Base-by-base conservation (phyloP, 305 asterid species). In the Rubia tinctorum region DNA sequence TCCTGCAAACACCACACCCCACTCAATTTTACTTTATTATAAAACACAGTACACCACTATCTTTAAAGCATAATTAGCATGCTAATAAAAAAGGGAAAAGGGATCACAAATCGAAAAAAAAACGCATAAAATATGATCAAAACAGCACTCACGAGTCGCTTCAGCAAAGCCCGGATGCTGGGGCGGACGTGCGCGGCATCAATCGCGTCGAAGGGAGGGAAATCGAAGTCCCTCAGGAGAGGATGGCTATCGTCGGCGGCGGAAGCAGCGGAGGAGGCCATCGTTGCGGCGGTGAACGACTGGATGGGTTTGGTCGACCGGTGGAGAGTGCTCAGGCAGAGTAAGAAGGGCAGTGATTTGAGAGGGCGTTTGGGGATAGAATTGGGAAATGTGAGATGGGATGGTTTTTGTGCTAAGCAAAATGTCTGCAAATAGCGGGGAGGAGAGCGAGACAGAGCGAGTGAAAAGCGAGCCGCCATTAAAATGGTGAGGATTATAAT, bases 131-230 rank as follows among this genome's bases (percentile, higher is more conserved):
- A 27, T 8, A 47, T 20, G n/a, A 63, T 51, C 22, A 63, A 63
- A 34, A 17, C 51, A 66, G 3, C 27, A 68, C 94, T 22, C 80
- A 94, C 98, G 34, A 86, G 84, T 86, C 84, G 77, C 82, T 89
- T 84, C 53, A 94, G 84, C 88, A 94, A 77, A 30, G 86, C 88
- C 20, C 97, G 95, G 75, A 91, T 84, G 51, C 99, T 97, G 17
- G 97, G 96, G 18, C 93, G 92, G 68, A 94, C 99, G 86, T 94
- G 97, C 5, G 80, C 77, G 58, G 97, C 90, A 61, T 89, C 84
- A 77, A 94, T 92, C 14, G 72, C 45, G 79, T 90, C 95, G 79
- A 85, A 94, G 2, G 97, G 99, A 37, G 97, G 99, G 82, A 94
- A 94, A 80, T 85, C 81, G 69, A 94, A 94, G 22, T 89, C 97